Evolutionary conservation across 2,329 filamentous ascomycete genomes (phyloP).

Genomic region (Trichoderma simmonsii): DNA sequence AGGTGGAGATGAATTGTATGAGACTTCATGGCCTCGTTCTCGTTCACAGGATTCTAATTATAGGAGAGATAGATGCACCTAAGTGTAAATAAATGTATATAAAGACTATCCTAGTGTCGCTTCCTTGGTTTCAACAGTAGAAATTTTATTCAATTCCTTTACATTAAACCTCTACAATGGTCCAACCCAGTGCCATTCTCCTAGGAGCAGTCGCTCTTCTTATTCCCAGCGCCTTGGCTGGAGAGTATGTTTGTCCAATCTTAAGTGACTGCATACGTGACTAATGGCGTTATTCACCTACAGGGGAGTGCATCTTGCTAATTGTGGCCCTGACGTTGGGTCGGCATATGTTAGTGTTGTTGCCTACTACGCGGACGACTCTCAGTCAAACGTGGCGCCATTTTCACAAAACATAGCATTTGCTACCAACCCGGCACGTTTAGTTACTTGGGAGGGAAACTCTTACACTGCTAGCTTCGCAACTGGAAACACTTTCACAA

Average conservation of each 20-base stretch:
- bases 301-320: slow-evolving; percentile 2
- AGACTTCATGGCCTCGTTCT: not conserved
- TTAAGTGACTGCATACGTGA: too few species aligned
- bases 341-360: not conserved
- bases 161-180: not conserved
- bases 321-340: not conserved
- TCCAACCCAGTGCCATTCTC: not conserved
- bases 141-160: not conserved
- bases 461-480: not conserved
- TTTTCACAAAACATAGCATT: not conserved
- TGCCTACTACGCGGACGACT: slow-evolving; percentile 1
- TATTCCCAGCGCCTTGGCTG: not conserved
- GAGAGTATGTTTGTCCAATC: not conserved
- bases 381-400: not conserved
- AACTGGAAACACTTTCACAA: not conserved
- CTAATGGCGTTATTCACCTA: not conserved
- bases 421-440: not conserved
- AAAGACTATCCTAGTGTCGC: not conserved
- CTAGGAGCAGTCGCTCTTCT: not conserved
- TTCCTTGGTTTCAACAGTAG: not conserved
- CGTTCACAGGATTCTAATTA: not conserved
- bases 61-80: not conserved
- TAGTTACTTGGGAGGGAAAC: not conserved
- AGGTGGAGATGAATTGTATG: not conserved
- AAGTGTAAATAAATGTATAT: not conserved